Conservation (phyloP, 331 rosid genomes). For the Pyracantha coccinea region DNA sequence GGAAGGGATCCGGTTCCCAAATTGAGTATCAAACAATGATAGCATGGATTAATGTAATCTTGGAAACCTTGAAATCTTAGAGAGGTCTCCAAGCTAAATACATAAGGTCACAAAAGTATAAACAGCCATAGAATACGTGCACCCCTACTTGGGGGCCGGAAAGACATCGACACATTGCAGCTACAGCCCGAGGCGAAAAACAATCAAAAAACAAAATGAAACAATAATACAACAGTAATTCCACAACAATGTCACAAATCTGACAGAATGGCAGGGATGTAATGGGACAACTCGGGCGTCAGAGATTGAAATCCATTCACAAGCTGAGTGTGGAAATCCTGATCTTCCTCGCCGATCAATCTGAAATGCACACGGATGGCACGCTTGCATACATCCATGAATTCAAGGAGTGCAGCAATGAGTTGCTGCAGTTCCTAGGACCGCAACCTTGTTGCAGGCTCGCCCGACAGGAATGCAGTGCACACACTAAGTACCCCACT, state of each 20-base stretch:
- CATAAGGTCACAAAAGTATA: neutral
- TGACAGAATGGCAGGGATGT: conserved; percentile 89
- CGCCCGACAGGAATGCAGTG: conserved; percentile 97
- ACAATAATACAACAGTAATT: neutral
- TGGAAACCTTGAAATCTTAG: too few relatives aligned
- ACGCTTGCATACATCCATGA: conserved; percentile 99
- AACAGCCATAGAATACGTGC: neutral
- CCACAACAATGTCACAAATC: conserved; percentile 46
- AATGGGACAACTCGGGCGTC: conserved; percentile 92
- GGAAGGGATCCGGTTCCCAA: too few relatives aligned
- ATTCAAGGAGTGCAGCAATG: conserved; percentile 94
- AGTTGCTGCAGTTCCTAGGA: conserved; percentile 97
- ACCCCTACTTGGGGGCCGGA: neutral
- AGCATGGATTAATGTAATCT: too few relatives aligned
- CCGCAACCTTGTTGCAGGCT: conserved; percentile 92
- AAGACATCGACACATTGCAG: conserved; percentile 6
- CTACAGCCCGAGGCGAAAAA: neutral
- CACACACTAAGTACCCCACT: conserved; percentile 96
- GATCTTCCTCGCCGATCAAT: conserved; percentile 95
- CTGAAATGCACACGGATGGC: conserved; percentile 93
- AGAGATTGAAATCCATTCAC: conserved; percentile 95
- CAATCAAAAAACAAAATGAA: neutral
- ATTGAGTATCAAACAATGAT: too few relatives aligned
- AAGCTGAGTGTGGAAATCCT: conserved; percentile 95
- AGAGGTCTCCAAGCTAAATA: too few relatives aligned